Base-by-base conservation (phyloP, 2,329 filamentous ascomycete genomes). In the Plenodomus tracheiphilus region DNA sequence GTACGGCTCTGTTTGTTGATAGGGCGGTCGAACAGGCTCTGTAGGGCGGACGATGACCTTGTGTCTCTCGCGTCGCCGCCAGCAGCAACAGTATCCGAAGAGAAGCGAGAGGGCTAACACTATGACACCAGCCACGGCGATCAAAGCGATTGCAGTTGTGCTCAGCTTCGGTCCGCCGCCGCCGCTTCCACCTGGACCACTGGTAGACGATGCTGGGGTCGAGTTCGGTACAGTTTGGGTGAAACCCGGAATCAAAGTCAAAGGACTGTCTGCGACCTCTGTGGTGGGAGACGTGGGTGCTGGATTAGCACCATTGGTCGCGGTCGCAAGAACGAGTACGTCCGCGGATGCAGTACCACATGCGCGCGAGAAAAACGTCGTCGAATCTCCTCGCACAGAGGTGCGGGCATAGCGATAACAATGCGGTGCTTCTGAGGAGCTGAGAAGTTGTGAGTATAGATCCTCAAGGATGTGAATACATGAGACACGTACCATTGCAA, bases 351-450 rank as follows among this genome's bases (percentile, higher is more conserved):
- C 22, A 2, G 43, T 41, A 17, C 43, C 48, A 20, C 48, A 51
- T 28, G 39, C 40, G 6, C 22, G 37, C 7, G 48, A 51, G 18
- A 37, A 43, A n/a, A 25, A 47, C 2, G 44, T 51, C 39, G 30
- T 9, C 11, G 21, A 18, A 2, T 18, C 43, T 21, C 18, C 40
- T 11, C 22, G 48, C n/a, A 35, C 35, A 43, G 43, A 36, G 19
- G 19, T 40, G 36, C 40, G 48, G 9, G 43, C 43, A 34, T 51
- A 51, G 10, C 30, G 25, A 20, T 40, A 43, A 16, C 48, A 51
- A 3, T 47, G 19, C 4, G 44, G 48, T n/a, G 43, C 39, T 19
- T 43, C 39, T 40, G 19, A 7, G n/a, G 48, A 51, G 32, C 43
- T 50, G 16, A 9, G 28, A 15, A 8, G 4, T 4, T 10, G 15